These are phyloP conservation scores for Xylaria sp. DNA, from an alignment of 495 filamentous ascomycete species.

Conservation along the genomic window DNA sequence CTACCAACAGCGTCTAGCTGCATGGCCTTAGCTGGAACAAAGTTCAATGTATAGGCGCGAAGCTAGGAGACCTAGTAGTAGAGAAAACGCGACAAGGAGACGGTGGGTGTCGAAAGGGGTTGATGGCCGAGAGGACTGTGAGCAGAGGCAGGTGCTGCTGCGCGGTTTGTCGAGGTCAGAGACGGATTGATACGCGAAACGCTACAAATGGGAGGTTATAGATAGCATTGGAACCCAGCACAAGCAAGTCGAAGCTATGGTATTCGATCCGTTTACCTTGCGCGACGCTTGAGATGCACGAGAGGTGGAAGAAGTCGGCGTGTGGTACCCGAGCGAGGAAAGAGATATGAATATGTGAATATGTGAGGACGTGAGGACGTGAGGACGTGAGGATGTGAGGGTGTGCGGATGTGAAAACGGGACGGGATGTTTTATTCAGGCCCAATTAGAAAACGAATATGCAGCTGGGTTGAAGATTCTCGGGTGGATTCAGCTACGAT, in stretches of 20 bases:
- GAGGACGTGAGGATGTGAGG: too few species aligned
- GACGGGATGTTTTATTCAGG: conserved; percentile 9
- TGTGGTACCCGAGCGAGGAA: not conserved
- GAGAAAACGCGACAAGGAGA: not conserved
- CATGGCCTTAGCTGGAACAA: conserved; percentile 19
- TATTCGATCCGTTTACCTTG: not conserved
- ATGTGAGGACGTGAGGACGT: too few species aligned
- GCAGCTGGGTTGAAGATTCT: not conserved
- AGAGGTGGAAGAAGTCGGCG: not conserved
- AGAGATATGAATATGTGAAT: not conserved
- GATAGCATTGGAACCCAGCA: not conserved
- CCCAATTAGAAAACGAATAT: not conserved
- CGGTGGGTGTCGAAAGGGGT: not conserved
- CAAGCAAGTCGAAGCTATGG: not conserved
- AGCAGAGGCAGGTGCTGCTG: not conserved
- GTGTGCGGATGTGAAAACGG: too few species aligned
- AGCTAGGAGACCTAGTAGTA: not conserved
- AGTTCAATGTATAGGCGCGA: not conserved
- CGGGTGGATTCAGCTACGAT: not conserved
- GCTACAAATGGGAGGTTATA: not conserved
- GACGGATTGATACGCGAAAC: not conserved
- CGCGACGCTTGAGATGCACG: not conserved
- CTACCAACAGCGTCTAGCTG: conserved; percentile 25
- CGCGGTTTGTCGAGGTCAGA: not conserved
- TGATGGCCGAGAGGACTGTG: not conserved